Conservation (phyloP, 2,329 filamentous ascomycete genomes). For the Clarireedia monteithiana region DNA sequence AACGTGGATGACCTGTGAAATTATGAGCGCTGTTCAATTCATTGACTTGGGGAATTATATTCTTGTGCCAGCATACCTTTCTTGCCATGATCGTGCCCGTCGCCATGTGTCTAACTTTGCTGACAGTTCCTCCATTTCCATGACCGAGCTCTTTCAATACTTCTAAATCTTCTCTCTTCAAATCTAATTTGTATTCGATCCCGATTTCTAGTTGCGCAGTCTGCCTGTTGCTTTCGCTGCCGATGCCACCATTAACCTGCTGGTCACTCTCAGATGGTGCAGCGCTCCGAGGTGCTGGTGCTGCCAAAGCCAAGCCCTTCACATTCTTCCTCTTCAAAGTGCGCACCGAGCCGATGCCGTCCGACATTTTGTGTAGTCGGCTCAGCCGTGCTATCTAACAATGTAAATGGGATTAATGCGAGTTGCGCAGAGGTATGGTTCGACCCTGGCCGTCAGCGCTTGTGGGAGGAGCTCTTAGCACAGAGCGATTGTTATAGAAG, state of each 20-base stretch:
- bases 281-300: slow-evolving; percentile 63
- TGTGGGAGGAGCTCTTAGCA: not conserved
- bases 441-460: slow-evolving; percentile 2
- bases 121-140: slow-evolving; percentile 95
- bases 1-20: slow-evolving; percentile 80
- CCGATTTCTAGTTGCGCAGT: slow-evolving; percentile 82
- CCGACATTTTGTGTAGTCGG: slow-evolving; percentile 39
- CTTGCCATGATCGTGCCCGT: slow-evolving; percentile 96
- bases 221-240: slow-evolving; percentile 47
- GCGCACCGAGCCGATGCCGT: slow-evolving; percentile 53
- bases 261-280: slow-evolving; percentile 66
- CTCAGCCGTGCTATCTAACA: not conserved
- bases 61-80: slow-evolving; percentile 56
- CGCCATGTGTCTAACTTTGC: slow-evolving; percentile 91
- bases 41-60: not conserved
- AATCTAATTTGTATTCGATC: slow-evolving; percentile 90
- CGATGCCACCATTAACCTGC: slow-evolving; percentile 53
- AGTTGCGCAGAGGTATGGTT: slow-evolving; percentile 6
- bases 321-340: slow-evolving; percentile 99
- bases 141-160: slow-evolving; percentile 91
- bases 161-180: slow-evolving; percentile 85
- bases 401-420: not conserved
- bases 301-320: slow-evolving; percentile 85
- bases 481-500: not conserved
- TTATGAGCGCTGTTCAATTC: slow-evolving; percentile 1